Conservation (phyloP, 192 early-diverging fungal genomes). For the Coemansia sp. region DNA sequence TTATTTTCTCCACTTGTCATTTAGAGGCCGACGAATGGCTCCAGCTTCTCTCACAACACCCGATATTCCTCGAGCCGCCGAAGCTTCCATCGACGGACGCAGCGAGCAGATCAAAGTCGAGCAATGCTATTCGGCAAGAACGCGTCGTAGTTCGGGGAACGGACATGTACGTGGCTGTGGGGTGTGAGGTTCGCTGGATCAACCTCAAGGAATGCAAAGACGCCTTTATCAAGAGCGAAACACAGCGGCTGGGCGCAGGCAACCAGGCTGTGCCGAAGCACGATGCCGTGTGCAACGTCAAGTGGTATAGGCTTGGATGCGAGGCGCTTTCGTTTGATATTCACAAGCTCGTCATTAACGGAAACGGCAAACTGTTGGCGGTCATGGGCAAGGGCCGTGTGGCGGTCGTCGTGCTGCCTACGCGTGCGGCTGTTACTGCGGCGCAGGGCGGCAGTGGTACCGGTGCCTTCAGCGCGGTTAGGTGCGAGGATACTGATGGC, state of each 20-base stretch:
- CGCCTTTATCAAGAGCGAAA: conserved; percentile 51
- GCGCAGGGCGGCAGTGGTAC: conserved; percentile 6
- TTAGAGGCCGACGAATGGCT: conserved; percentile 51
- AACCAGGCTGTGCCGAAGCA: conserved; percentile 8
- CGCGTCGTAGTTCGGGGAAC: conserved; percentile 49
- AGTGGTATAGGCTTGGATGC: conserved; percentile 39
- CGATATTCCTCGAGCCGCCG: conserved; percentile 26
- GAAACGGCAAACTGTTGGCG: conserved; percentile 58
- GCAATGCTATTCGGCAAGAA: conserved; percentile 11
- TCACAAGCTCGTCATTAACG: conserved; percentile 50
- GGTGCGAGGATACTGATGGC: conserved; percentile 15
- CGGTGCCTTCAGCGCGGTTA: conserved; percentile 35
- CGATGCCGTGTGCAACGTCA: conserved; percentile 29
- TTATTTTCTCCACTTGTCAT: neutral
- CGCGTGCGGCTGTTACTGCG: conserved; percentile 39
- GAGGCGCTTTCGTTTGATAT: conserved; percentile 58
- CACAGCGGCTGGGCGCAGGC: conserved; percentile 21
- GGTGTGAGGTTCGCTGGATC: conserved; percentile 55
- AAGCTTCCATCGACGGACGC: neutral
- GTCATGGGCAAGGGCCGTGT: conserved; percentile 58
- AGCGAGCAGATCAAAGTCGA: neutral
- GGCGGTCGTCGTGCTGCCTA: conserved; percentile 57
- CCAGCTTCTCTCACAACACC: conserved; percentile 44
- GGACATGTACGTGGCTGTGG: conserved; percentile 61
- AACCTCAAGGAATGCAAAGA: conserved; percentile 62